Evolutionary conservation across 352 stramenopile species (phyloP).

Genomic region (Aphanomyces stellatus): DNA sequence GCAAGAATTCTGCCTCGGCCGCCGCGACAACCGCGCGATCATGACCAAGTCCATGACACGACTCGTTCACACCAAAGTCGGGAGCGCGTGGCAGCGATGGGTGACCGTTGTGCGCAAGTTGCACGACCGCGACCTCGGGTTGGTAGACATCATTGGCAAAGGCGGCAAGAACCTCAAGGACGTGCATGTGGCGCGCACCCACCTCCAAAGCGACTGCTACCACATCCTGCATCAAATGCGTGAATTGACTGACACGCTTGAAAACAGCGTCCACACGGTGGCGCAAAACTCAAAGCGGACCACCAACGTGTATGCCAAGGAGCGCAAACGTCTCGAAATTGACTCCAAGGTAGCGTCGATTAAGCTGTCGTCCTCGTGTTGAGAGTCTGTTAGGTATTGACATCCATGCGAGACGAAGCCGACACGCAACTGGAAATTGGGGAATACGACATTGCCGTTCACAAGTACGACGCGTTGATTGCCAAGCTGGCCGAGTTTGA

Average conservation of each 20-base stretch:
- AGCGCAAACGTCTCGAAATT: neutral
- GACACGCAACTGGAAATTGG: conserved; percentile 48
- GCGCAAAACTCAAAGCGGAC: neutral
- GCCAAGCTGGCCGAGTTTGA: conserved; percentile 21
- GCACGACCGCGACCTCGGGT: neutral
- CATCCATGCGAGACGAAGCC: conserved; percentile 28
- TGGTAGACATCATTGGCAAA: neutral
- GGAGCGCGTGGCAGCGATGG: neutral
- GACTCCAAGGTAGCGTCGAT: neutral
- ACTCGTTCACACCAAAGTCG: neutral
- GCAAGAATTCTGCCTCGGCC: neutral
- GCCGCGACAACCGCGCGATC: neutral
- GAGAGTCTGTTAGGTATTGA: neutral
- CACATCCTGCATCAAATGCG: neutral
- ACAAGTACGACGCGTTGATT: conserved; percentile 35
- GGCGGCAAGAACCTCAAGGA: conserved; percentile 1
- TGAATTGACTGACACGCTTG: neutral
- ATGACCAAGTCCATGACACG: neutral
- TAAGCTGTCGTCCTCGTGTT: neutral
- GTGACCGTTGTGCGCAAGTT: neutral
- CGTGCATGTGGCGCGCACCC: neutral
- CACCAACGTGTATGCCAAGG: conserved; percentile 3
- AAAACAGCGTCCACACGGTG: neutral
- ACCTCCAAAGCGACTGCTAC: conserved; percentile 2
- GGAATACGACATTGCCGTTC: conserved; percentile 35